Evolutionary conservation across 208 protist species (phyloP), one percentile per base, ranked within the genome.

Genomic region (Leptomonas seymouri): DNA sequence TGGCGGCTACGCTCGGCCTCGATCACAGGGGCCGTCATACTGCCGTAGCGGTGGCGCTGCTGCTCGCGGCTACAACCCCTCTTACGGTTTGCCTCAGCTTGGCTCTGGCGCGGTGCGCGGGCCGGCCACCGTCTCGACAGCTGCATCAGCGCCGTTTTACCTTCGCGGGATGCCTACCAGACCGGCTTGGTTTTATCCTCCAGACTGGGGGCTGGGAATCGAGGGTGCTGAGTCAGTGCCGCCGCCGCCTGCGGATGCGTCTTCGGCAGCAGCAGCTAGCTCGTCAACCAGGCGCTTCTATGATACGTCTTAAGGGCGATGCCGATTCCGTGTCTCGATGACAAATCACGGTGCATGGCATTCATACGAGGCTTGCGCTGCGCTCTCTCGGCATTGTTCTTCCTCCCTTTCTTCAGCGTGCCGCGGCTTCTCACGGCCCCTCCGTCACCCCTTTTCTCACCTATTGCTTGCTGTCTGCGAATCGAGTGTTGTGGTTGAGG

Each of bases 161-260:
- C 60, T 45, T 7, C 46, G 60, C 16, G 48, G 60, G 1, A 18
- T 20, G 20, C 28, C 60, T 0, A 14, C 45, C 8, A 46, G 31
- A 7, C 48, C 60, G n/a, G 45, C 55, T 28, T 5, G 18, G 3
- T 66, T 66, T 21, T 66, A 54, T 21, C 60, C 60, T 7, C 48
- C 60, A 0, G 48, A 66, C n/a, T 66, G 60, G 60, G 48, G 30
- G 9, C 31, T 66, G 2, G 48, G 56, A n/a, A 41, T 1, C 21
- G 21, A 34, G 41, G 39, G 25, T 16, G 15, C 34, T 16, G 7
- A 11, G 15, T 54, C 49, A 3, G 23, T 54, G 16, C n/a, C 49
- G 18, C 53, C 48, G 54, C 42, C 53, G 39, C 39, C 42, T 2
- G 63, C 50, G 15, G 36, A 39, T 39, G 34, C 34, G 34, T 39